A percentile compares a stretch with the other conserved stretches of the same genome.
Evolutionary conservation across 2,329 filamentous ascomycete species (phyloP).

Genomic region (Pseudogymnoascus sp.): DNA sequence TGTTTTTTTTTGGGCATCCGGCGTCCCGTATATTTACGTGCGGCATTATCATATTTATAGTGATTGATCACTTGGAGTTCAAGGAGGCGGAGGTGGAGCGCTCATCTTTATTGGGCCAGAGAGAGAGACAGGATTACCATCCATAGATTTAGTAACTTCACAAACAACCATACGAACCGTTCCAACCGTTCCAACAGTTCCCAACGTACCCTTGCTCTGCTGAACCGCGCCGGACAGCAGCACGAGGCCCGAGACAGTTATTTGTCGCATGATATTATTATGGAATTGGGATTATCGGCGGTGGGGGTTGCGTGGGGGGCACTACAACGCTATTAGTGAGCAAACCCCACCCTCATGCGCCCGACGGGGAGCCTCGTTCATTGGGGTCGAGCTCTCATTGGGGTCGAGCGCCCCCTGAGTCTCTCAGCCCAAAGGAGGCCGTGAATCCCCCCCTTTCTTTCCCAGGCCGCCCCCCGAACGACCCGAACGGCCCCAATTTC

Average conservation of each 20-base stretch:
- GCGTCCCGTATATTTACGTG: slow-evolving; percentile 1
- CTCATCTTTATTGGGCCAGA: not conserved
- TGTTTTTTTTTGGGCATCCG: not conserved
- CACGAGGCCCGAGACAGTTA: slow-evolving; percentile 10
- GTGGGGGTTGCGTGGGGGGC: slow-evolving; percentile 4
- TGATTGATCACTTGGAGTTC: not conserved
- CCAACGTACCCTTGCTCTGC: slow-evolving; percentile 4
- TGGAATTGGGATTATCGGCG: slow-evolving; percentile 7
- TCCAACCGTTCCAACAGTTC: not conserved
- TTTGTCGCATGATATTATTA: slow-evolving; percentile 8
- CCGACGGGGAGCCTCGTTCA: not conserved
- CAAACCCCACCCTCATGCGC: not conserved
- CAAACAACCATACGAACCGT: not conserved
- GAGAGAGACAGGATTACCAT: slow-evolving; percentile 2
- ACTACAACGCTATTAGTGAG: slow-evolving; percentile 10
- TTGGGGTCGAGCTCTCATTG: not conserved
- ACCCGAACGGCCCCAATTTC: not conserved
- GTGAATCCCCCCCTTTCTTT: not conserved
- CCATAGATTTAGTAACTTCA: slow-evolving; percentile 7
- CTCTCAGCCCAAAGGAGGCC: not conserved
- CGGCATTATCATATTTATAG: slow-evolving; percentile 8
- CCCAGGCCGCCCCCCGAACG: not conserved
- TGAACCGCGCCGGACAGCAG: slow-evolving; percentile 3
- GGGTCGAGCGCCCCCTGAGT: not conserved
- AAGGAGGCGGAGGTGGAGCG: not conserved